Percentiles rank a stretch among this genome's conserved stretches.
Conservation (phyloP, 768 basidiomycete genomes). For the Tricholoma terreum region DNA sequence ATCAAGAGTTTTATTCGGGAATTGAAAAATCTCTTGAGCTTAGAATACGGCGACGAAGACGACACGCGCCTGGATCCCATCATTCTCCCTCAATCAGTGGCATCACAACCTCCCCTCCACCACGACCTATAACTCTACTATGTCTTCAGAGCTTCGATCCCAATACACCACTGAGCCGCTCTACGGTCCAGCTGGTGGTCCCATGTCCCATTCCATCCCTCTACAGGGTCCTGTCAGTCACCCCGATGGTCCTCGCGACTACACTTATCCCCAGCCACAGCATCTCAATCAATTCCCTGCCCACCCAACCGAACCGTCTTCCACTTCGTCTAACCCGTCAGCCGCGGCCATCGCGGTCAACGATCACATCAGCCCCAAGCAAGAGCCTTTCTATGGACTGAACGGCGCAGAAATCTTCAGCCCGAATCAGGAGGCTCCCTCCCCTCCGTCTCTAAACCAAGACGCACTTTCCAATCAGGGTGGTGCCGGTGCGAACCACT, state of each 20-base stretch:
- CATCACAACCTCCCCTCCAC: constrained; percentile 22
- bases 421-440: constrained; percentile 39
- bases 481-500: constrained; percentile 54
- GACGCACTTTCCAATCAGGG: constrained; percentile 28
- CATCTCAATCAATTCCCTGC: constrained; percentile 36
- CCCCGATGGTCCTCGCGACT: constrained; percentile 41
- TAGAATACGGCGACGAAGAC: constrained; percentile 17
- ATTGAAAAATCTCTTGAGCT: constrained; percentile 18
- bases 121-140: constrained; percentile 26
- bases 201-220: constrained; percentile 42
- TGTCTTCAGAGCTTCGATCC: constrained; percentile 33
- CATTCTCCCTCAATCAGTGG: constrained; percentile 23
- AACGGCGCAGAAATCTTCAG: constrained; percentile 51
- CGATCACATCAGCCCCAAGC: constrained; percentile 33
- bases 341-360: constrained; percentile 15
- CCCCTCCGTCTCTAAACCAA: constrained; percentile 31
- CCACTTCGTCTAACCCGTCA: constrained; percentile 26
- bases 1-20: constrained; percentile 20
- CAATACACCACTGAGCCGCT: constrained; percentile 31
- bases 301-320: constrained; percentile 25
- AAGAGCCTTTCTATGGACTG: constrained; percentile 46
- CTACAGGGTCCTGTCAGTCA: constrained; percentile 41
- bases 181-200: constrained; percentile 38
- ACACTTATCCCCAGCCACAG: constrained; percentile 38
- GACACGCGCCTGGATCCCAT: constrained; percentile 28